Percentiles rank a stretch among this genome's conserved stretches.
Evolutionary conservation across 78 protist species (phyloP).

Genomic region (Emiliania huxleyi): DNA sequence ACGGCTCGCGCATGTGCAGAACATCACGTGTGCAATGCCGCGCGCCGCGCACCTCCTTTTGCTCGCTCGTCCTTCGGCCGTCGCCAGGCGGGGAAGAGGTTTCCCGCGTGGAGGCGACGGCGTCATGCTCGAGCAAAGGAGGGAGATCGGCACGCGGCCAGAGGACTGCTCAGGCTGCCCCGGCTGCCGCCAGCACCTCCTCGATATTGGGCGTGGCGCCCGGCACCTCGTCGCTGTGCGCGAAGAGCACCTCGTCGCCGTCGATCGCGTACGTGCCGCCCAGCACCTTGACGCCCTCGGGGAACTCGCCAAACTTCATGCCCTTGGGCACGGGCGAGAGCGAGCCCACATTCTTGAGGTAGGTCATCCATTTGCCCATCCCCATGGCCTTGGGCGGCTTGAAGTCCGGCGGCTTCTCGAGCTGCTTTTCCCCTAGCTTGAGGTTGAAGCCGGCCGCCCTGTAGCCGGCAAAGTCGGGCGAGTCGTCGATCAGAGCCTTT

Average conservation of each 20-base stretch:
- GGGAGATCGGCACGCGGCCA: no score
- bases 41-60: no score
- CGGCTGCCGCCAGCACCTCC: no score
- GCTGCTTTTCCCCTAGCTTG: neutral
- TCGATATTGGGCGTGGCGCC: neutral
- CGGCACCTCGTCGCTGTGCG: neutral
- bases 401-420: neutral
- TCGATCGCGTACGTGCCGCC: slow-evolving; percentile 26
- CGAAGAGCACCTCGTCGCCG: no score
- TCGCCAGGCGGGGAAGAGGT: no score
- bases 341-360: neutral
- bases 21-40: no score
- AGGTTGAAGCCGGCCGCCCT: neutral
- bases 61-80: no score
- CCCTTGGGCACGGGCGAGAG: neutral
- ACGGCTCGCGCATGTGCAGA: no score
- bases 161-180: no score
- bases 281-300: neutral
- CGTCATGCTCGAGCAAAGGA: no score
- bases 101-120: no score
- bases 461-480: neutral
- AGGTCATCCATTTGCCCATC: neutral
- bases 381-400: neutral
- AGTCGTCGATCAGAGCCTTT: neutral
- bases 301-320: neutral